phyloP scores from a whole-genome alignment of 73 alveolate genomes.

The Tetrahymena elliotti region DNA sequence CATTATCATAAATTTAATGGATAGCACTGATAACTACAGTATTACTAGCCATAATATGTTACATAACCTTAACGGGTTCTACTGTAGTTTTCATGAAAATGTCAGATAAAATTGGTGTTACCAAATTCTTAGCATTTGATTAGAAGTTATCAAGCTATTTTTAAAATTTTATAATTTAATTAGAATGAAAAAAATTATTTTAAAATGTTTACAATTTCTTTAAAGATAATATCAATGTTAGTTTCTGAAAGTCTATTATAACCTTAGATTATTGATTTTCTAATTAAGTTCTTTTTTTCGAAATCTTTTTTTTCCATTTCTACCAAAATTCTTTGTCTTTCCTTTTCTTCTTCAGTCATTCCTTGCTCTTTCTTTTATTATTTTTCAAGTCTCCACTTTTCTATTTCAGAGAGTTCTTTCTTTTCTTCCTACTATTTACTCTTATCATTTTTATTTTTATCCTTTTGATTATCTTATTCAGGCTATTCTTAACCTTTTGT shows the following conservation, averaged over 20 bases:
- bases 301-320: not conserved
- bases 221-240: not conserved
- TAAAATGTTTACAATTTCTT: not conserved
- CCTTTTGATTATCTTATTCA: not conserved
- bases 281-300: not conserved
- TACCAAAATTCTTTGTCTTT: not conserved
- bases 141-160: not conserved
- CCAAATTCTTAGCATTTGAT: not conserved
- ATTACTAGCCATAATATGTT: not conserved
- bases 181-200: not conserved
- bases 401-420: not conserved
- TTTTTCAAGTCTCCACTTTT: not conserved
- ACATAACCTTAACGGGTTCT: not conserved
- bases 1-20: not conserved
- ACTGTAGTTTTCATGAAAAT: not conserved
- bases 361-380: not conserved
- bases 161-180: too few relatives aligned
- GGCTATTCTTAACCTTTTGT: not conserved
- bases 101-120: not conserved
- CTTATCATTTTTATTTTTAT: not conserved
- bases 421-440: not conserved
- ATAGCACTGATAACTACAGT: not conserved
- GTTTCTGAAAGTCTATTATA: not conserved
- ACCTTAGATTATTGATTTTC: not conserved
- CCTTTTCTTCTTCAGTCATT: not conserved